These are phyloP conservation scores for Boletus insuetus DNA, from an alignment of 768 basidiomycete species.

Conservation along the genomic window DNA sequence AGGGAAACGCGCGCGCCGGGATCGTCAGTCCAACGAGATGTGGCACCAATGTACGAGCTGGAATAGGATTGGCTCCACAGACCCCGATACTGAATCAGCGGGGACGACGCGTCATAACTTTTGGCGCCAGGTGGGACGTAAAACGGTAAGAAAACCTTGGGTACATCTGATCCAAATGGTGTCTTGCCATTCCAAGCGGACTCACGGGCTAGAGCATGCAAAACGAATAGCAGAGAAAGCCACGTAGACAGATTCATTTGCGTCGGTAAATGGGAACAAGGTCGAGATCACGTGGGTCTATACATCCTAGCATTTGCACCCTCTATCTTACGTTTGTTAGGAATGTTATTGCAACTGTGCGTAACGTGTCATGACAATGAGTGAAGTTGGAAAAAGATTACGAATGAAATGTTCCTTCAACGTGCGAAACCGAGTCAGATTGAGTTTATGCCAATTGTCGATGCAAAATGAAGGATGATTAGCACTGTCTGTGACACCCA, in stretches of 20 bases:
- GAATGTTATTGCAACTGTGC: slow-evolving; percentile 34
- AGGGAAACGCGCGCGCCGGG: slow-evolving; percentile 51
- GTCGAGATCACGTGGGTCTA: slow-evolving; percentile 22
- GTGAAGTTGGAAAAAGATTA: slow-evolving; percentile 16
- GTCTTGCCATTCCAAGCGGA: slow-evolving; percentile 71
- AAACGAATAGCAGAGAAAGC: slow-evolving; percentile 6
- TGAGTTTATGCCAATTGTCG: slow-evolving; percentile 26
- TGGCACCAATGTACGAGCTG: slow-evolving; percentile 45
- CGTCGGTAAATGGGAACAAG: neutral
- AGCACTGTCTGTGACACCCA: slow-evolving; percentile 15
- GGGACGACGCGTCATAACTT: slow-evolving; percentile 68
- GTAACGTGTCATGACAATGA: slow-evolving; percentile 30
- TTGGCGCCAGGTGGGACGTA: slow-evolving; percentile 73
- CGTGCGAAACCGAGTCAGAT: slow-evolving; percentile 19
- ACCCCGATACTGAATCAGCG: slow-evolving; percentile 60
- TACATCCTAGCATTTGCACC: no score
- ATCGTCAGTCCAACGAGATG: slow-evolving; percentile 49
- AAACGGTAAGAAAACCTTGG: slow-evolving; percentile 57
- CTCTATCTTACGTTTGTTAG: slow-evolving; percentile 5
- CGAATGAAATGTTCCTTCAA: slow-evolving; percentile 27
- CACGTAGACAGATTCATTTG: slow-evolving; percentile 7
- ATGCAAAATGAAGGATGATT: slow-evolving; percentile 26
- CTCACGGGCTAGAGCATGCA: slow-evolving; percentile 26
- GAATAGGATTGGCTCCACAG: slow-evolving; percentile 58
- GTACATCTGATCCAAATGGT: slow-evolving; percentile 43